A percentile compares a stretch with the other conserved stretches of the same genome.
Evolutionary conservation across 176 grass and related monocot species (phyloP).

Genomic region (Triticum urartu): DNA sequence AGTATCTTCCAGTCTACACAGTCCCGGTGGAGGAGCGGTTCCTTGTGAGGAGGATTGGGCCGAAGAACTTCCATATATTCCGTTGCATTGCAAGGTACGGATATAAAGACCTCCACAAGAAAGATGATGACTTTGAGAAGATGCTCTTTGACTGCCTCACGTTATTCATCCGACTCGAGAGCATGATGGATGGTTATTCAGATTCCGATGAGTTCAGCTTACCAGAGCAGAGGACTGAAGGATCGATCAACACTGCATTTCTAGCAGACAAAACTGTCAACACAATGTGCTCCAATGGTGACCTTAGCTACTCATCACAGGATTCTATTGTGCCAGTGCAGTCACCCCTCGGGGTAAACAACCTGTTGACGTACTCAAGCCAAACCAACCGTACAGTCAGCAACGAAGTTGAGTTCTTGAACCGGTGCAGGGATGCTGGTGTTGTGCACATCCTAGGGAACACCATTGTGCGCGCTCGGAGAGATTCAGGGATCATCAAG

Average conservation of each 20-base stretch:
- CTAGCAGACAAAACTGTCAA: slow-evolving; percentile 29
- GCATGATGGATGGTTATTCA: slow-evolving; percentile 93
- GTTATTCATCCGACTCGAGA: slow-evolving; percentile 69
- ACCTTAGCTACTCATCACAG: slow-evolving; percentile 59
- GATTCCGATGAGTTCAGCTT: slow-evolving; percentile 78
- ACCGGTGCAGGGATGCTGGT: slow-evolving; percentile 82
- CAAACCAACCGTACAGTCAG: slow-evolving; percentile 45
- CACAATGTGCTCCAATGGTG: slow-evolving; percentile 44
- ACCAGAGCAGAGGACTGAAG: background rate
- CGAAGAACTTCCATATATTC: slow-evolving; percentile 94
- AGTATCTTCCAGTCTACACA: slow-evolving; percentile 95
- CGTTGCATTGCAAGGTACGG: slow-evolving; percentile 84
- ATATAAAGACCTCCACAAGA: slow-evolving; percentile 93
- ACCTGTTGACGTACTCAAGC: slow-evolving; percentile 22
- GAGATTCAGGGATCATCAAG: slow-evolving; percentile 77
- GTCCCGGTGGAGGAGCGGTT: slow-evolving; percentile 86
- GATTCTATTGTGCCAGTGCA: slow-evolving; percentile 66
- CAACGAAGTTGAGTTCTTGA: slow-evolving; percentile 86
- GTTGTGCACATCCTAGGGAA: slow-evolving; percentile 98
- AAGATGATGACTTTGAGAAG: slow-evolving; percentile 90
- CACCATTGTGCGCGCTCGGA: slow-evolving; percentile 70
- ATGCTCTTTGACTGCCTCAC: slow-evolving; percentile 72
- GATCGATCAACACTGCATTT: slow-evolving; percentile 18
- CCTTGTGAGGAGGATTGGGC: slow-evolving; percentile 84
- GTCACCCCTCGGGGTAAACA: slow-evolving; percentile 22